Base-by-base conservation (phyloP, 345 rosid species). In the Populus deltoides region DNA sequence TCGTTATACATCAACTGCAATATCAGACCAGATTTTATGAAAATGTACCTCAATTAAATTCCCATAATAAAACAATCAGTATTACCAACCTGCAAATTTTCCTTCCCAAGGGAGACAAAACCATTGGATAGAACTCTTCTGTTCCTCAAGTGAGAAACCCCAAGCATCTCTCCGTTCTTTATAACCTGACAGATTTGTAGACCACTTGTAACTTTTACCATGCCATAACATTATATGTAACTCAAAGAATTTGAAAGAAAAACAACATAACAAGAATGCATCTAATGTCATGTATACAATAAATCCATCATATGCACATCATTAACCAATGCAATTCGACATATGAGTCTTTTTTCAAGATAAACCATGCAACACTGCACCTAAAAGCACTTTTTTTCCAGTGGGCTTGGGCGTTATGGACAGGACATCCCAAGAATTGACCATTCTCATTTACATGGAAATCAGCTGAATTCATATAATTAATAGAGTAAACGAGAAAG, bases 111-210 rank as follows among this genome's bases (percentile, higher is more conserved):
- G 77, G 90, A 87, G 79, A 88, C 82, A 80, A 92, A 96, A 71
- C 99, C 99, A 83, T 93, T 96, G 67, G 99, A 96, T 61, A 96
- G 87, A 76, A 96, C 98, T 84, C 91, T 89, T 84, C 98, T 89
- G 75, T 92, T 96, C 86, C 97, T 91, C 88, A 96, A 83, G 86
- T 93, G 98, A 78, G 99, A 93, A 83, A 96, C 98, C 79, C 99
- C 98, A 79, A 96, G 98, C 98, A 96, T 96, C 90, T 96, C 99
- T 80, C 99, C 98, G 72, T 96, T 96, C 85, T 91, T 96, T 76
- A 96, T 93, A 77, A 96, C 99, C 98, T 93, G 94, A 79, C 61
- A 80, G 75, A 71, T 83, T 71, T 51, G 77, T 24, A 68, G 18
- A 70, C 31, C 13, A 45, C 31, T 41, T 13, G 49, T 4, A 43